Evolutionary conservation across 331 rosid genomes (phyloP).

Genomic region (Prunus yedoensis): DNA sequence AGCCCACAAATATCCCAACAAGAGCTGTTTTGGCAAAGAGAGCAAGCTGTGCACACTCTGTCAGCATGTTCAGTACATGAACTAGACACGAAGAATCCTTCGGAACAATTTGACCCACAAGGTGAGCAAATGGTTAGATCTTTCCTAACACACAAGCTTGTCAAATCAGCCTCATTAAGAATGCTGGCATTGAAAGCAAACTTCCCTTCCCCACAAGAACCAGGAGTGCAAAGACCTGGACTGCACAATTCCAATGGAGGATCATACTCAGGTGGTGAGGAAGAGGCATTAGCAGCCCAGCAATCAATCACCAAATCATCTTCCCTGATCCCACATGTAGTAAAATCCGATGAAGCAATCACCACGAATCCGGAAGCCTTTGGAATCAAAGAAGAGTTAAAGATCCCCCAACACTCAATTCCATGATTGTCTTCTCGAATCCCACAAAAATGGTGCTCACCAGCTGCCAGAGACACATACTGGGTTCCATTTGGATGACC

Average conservation of each 20-base stretch:
- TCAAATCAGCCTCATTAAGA: constrained; percentile 66
- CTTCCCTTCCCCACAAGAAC: constrained; percentile 44
- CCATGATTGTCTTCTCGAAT: constrained; percentile 70
- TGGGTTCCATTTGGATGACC: constrained; percentile 29
- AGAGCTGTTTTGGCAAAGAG: constrained; percentile 92
- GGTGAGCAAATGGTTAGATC: constrained; percentile 78
- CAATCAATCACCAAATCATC: constrained; percentile 82
- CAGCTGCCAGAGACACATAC: constrained; percentile 57
- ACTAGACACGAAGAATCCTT: constrained; percentile 82
- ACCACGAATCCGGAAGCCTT: constrained; percentile 69
- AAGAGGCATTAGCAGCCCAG: constrained; percentile 59
- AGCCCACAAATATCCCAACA: constrained; percentile 62
- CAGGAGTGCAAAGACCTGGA: constrained; percentile 75
- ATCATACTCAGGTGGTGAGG: constrained; percentile 40
- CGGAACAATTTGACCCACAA: constrained; percentile 79
- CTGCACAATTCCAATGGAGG: constrained; percentile 92
- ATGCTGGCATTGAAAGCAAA: constrained; percentile 77
- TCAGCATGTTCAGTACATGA: constrained; percentile 61
- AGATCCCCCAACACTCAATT: constrained; percentile 77
- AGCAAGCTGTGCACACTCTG: constrained; percentile 83
- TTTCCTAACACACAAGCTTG: constrained; percentile 61
- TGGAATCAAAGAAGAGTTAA: constrained; percentile 62
- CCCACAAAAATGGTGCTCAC: constrained; percentile 73
- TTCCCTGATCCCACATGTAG: constrained; percentile 85
- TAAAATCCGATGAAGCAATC: constrained; percentile 75